These are phyloP conservation scores for Astraeus odoratus DNA, from an alignment of 768 basidiomycete genomes.

Conservation along the genomic window DNA sequence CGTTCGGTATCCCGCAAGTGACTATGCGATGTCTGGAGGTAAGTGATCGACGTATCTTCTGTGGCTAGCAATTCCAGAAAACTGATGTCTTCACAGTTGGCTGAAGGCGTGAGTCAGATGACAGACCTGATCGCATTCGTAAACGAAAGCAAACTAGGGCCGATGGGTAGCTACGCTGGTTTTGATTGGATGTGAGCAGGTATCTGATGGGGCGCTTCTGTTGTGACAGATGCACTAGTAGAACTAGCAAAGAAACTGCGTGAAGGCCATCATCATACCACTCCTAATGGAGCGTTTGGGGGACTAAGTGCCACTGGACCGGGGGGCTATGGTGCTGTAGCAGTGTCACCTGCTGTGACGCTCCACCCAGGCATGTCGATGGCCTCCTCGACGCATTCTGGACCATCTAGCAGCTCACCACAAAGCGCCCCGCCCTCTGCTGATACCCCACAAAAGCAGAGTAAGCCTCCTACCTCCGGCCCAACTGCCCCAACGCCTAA, in stretches of 20 bases:
- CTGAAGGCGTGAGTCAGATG: constrained; percentile 80
- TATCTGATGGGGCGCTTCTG: constrained; percentile 12
- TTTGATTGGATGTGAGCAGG: constrained; percentile 20
- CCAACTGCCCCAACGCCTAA: constrained; percentile 33
- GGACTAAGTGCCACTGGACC: constrained; percentile 10
- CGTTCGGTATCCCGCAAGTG: constrained; percentile 83
- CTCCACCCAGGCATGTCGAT: constrained; percentile 39
- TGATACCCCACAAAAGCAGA: constrained; percentile 56
- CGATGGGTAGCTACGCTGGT: constrained; percentile 48
- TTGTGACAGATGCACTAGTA: constrained; percentile 37
- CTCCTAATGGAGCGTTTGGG: constrained; percentile 15
- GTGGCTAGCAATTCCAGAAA: constrained; percentile 2
- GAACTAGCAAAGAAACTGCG: constrained; percentile 35
- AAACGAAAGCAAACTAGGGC: constrained; percentile 47
- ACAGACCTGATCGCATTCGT: constrained; percentile 67
- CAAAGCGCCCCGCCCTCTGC: constrained; percentile 44
- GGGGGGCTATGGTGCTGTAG: constrained; percentile 20
- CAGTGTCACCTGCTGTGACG: constrained; percentile 32
- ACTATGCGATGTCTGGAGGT: constrained; percentile 88
- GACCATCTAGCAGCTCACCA: constrained; percentile 37
- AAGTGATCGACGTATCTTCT: constrained; percentile 12
- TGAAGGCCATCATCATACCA: constrained; percentile 13
- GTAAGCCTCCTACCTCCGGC: constrained; percentile 47
- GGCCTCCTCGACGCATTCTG: constrained; percentile 38
- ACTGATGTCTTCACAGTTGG: constrained; percentile 40